These are phyloP conservation scores for Stephania yunnanensis DNA, from an alignment of 164 flowering plant species.

Conservation along the genomic window DNA sequence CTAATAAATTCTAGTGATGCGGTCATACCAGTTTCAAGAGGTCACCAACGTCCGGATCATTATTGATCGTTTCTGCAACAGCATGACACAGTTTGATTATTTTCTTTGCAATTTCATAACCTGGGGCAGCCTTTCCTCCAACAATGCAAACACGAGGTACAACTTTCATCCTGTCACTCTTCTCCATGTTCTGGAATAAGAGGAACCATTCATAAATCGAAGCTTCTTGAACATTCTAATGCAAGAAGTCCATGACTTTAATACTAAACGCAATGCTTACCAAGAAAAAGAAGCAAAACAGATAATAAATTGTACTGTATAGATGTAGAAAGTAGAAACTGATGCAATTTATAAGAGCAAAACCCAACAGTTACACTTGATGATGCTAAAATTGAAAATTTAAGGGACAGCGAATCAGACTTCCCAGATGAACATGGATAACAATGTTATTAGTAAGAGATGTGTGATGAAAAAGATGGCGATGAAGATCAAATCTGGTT, in stretches of 20 bases:
- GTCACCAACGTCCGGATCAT: slow-evolving; percentile 48
- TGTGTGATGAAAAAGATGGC: not conserved
- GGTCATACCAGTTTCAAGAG: slow-evolving; percentile 43
- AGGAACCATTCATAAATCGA: no score
- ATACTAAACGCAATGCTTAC: not conserved
- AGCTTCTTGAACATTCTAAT: not conserved
- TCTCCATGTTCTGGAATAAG: slow-evolving; percentile 36
- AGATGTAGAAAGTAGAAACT: not conserved
- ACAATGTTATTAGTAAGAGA: not conserved
- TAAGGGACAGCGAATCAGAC: no score
- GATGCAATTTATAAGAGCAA: not conserved
- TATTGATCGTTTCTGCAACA: slow-evolving; percentile 49
- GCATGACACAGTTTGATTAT: slow-evolving; percentile 49
- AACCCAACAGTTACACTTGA: not conserved
- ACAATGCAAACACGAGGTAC: slow-evolving; percentile 55
- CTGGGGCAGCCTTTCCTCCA: slow-evolving; percentile 62
- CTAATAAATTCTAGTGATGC: not conserved
- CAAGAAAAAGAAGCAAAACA: no score
- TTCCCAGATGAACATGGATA: not conserved
- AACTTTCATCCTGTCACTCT: slow-evolving; percentile 32
- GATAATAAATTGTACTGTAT: not conserved
- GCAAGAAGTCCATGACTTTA: not conserved
- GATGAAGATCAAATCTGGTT: not conserved
- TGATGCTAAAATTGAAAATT: not conserved
- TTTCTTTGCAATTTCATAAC: slow-evolving; percentile 49